phyloP scores from a whole-genome alignment of 176 grass and related monocot species.

The Oryza glaberrima region DNA sequence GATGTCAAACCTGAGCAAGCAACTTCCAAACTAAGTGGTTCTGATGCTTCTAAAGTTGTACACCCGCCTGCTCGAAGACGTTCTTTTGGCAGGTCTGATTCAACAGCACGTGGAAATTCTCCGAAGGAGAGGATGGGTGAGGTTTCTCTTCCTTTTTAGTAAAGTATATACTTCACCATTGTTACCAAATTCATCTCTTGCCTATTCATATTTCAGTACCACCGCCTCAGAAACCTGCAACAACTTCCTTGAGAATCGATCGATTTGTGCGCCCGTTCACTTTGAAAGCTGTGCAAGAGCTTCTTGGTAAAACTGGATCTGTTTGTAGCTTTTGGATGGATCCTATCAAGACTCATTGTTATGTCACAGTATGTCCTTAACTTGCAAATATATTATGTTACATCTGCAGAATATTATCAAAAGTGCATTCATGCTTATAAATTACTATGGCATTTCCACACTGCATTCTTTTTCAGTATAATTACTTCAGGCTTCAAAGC shows the following conservation, averaged over 20 bases:
- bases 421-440: conserved; percentile 8
- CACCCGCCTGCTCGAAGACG: conserved; percentile 37
- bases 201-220: conserved; percentile 58
- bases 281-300: conserved; percentile 81
- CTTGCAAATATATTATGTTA: conserved; percentile 4
- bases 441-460: neutral
- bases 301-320: conserved; percentile 78
- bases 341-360: conserved; percentile 91
- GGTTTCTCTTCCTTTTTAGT: conserved; percentile 6
- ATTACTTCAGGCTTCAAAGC: neutral
- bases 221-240: conserved; percentile 62
- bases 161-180: neutral
- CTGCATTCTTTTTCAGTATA: neutral
- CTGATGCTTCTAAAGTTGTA: conserved; percentile 49
- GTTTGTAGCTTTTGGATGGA: conserved; percentile 91
- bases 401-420: conserved; percentile 9
- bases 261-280: conserved; percentile 81
- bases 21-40: conserved; percentile 37
- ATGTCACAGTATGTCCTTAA: conserved; percentile 67
- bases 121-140: conserved; percentile 68
- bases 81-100: conserved; percentile 53
- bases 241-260: conserved; percentile 81
- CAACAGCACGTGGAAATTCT: conserved; percentile 47
- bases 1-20: conserved; percentile 46
- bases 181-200: conserved; percentile 11